Conservation (phyloP, 768 basidiomycete genomes). For the Lactifluus hygrophoroides region DNA sequence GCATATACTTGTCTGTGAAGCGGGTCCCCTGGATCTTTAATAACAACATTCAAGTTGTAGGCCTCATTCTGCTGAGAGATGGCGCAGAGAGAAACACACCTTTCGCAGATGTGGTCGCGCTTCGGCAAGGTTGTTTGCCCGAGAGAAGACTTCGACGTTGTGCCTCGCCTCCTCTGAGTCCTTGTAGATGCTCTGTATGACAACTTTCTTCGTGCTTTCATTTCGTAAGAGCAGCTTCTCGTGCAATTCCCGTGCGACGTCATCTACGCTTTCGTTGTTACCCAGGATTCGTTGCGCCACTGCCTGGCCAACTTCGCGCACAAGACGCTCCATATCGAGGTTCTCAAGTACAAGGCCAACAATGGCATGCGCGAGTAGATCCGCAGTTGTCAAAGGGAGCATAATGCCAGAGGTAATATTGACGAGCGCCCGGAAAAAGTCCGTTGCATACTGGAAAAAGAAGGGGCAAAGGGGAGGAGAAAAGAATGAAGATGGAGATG, state of each 20-base stretch:
- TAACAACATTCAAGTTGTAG: too few relatives aligned
- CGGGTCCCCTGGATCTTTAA: constrained; percentile 84
- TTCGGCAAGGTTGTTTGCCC: constrained; percentile 58
- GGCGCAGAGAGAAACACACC: constrained; percentile 48
- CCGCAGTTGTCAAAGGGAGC: constrained; percentile 93
- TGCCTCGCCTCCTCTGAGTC: constrained; percentile 83
- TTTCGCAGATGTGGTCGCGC: constrained; percentile 73
- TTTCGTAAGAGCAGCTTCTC: constrained; percentile 85
- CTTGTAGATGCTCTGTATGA: constrained; percentile 94
- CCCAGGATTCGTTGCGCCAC: constrained; percentile 89
- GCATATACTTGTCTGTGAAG: constrained; percentile 94
- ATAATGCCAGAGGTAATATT: constrained; percentile 91
- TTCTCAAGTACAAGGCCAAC: constrained; percentile 96
- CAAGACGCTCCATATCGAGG: constrained; percentile 94
- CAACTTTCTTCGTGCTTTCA: constrained; percentile 94
- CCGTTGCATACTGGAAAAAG: constrained; percentile 65
- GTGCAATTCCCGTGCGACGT: constrained; percentile 90
- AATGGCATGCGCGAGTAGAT: constrained; percentile 90
- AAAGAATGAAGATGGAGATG: not conserved
- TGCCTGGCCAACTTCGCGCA: constrained; percentile 88
- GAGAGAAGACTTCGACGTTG: constrained; percentile 81
- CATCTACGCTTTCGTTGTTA: constrained; percentile 92
- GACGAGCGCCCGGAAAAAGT: constrained; percentile 91
- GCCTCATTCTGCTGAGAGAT: too few relatives aligned
- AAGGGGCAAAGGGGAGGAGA: constrained; percentile 15